Evolutionary conservation across 2,329 filamentous ascomycete species (phyloP), one percentile per base, ranked within the genome.

Genomic region (Emmonsiellopsis sp.): DNA sequence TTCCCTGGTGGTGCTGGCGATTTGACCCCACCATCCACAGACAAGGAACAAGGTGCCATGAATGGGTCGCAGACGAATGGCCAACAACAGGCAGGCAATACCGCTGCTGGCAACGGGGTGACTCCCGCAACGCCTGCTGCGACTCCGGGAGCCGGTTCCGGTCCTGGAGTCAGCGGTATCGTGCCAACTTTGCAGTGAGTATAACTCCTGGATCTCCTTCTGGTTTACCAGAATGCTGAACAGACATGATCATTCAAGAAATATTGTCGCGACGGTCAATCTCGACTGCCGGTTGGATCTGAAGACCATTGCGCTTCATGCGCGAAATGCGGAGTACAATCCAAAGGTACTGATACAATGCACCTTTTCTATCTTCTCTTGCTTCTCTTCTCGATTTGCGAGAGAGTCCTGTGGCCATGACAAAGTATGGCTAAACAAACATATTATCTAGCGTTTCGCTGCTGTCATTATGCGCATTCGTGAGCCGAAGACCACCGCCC

Each of bases 381-480:
- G 6, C 34, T 21, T 45, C 14, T 40, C 27, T 17, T 11, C 17
- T 31, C 10, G 14, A 27, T 36, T 47, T 49, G 46, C 33, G 34
- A 11, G 34, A 40, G 34, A 31, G 13, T 54, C 57, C 37, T 57
- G 53, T 58, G 63, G 66, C 66, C 65, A 66, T 55, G 65, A 65
- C 57, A 67, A 63, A 68, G 65, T 69, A 63, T 71, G 71, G 70
- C 75, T 74, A 72, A 72, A 71, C 65, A 62, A 60, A 63, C 60
- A 63, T 64, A 39, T 40, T 68, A 58, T 59, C 66, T 76, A 95
- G 90, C 92, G 92, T 86, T 97, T 97, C 69, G 93, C 92, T 64
- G 92, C 92, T 68, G 92, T 97, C 61, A 97, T 98, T 73, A 97
- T 98, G 93, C 90, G 93, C 77, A 98, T 98, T 63, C 91, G 93